Base-by-base conservation (phyloP, 2,329 filamentous ascomycete species). In the Graphilbum fragrans region DNA sequence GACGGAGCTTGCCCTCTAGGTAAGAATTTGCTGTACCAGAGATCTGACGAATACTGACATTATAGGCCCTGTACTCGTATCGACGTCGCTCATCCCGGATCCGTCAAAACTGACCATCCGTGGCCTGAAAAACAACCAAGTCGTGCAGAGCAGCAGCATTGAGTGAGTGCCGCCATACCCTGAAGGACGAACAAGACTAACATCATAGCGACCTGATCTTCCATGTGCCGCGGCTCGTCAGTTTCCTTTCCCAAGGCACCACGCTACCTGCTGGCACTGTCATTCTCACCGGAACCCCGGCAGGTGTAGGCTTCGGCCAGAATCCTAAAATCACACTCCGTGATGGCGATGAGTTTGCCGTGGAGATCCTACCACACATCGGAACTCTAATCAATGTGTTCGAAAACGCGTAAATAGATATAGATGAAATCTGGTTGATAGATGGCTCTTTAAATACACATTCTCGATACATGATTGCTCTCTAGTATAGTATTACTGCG, bases 1-100 rank as follows among this genome's bases (percentile, higher is more conserved):
- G 71, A 77, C 47, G 70, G 63, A 0, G 76, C 62, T 47, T 67
- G 68, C 0, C 74, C 72, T 0, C 42, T 77, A 0, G 72, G 72
- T 0, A 72, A 72, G 0, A 58, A 57, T 31, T 53, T 77, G 1
- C 66, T 76, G 0, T 25, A 21, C 16, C 7, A 16, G 9, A n/a
- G n/a, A n/a, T n/a, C n/a, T n/a, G n/a, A n/a, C n/a, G n/a, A n/a
- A n/a, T n/a, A n/a, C n/a, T n/a, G n/a, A n/a, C n/a, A n/a, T n/a
- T n/a, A n/a, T 32, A n/a, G 16, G 17, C 9, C 43, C 39, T 1
- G 27, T 37, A 3, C 41, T 37, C 14, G 41, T 32, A 7, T 55
- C 57, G 2, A 53, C 57, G 0, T 53, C 53, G 2, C 42, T 71
- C 0, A 51, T 76, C 1, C 51, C 55, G 0, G 64, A 70, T 39